Conservation (phyloP, 176 grass and related monocot genomes). For the Hordeum vulgare region MorexV3_pseudomolecules_assembly NC_058519.1:624397657-624398156, state of each 20-base stretch:
- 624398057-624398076: slow-evolving; percentile 83
- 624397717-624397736: slow-evolving; percentile 91
- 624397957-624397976: neutral
- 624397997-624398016: slow-evolving; percentile 64
- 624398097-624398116: neutral
- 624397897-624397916: slow-evolving; percentile 63
- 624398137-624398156: neutral
- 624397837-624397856: slow-evolving; percentile 87
- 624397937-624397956: neutral
- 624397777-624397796: slow-evolving; percentile 85
- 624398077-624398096: slow-evolving; percentile 38
- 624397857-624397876: slow-evolving; percentile 87
- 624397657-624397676: slow-evolving; percentile 96
- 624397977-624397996: slow-evolving; percentile 57
- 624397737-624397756: slow-evolving; percentile 86
- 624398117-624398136: neutral
- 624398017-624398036: slow-evolving; percentile 79
- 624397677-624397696: slow-evolving; percentile 80
- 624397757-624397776: slow-evolving; percentile 82
- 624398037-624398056: slow-evolving; percentile 71
- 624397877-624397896: slow-evolving; percentile 80
- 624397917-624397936: neutral
- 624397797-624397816: slow-evolving; percentile 79
- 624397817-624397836: slow-evolving; percentile 61
- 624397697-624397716: slow-evolving; percentile 77